Evolutionary conservation across 2,329 filamentous ascomycete genomes (phyloP), one percentile per base, ranked within the genome.

Genomic region (Aspergillus thermomutatus): DNA sequence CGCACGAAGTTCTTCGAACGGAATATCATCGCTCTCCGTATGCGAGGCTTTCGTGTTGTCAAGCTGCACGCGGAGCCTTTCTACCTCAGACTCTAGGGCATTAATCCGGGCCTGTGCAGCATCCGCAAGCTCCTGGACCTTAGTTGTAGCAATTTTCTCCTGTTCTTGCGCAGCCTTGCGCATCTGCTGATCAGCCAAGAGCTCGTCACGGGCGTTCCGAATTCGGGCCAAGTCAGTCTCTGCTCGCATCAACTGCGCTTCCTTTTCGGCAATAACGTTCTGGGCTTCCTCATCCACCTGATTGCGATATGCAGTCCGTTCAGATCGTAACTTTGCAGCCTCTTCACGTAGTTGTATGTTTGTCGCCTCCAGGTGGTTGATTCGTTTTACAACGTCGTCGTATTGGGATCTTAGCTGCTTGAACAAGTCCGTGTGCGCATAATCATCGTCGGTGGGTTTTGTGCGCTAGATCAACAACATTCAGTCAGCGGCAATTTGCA

Each of bases 401-500:
- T 95, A 90, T 67, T 97, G 91, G 25, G 83, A 84, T 75, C 92
- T 95, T 69, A 97, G 83, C 60, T 90, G 86, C 75, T 96, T 97
- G 82, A 96, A 99, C 3, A 96, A 82, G 66, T 97, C 92, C 4
- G 92, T 96, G 56, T 91, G 87, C 43, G 92, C 87, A 70, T 95
- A 97, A 66, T 99, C 94, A 60, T 99, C 94, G 67, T 99, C 94
- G 0, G 90, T 89, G 47, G 92, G 79, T 54, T 84, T 87, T 14
- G 90, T 87, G 49, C 90, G 80, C 71, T 87, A 52, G 14, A 50
- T 52, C 49, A 28, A 43, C 11, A 17, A 45, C 43, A 55, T 52
- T 62, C 41, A 56, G 57, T 49, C 41, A 34, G 47, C 27, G 48
- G 3, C 4, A 40, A 40, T 5, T 43, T 25, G 50, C 7, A 19